phyloP scores from a whole-genome alignment of 2,329 filamentous ascomycete species.

The Colletotrichum gigasporum region DNA sequence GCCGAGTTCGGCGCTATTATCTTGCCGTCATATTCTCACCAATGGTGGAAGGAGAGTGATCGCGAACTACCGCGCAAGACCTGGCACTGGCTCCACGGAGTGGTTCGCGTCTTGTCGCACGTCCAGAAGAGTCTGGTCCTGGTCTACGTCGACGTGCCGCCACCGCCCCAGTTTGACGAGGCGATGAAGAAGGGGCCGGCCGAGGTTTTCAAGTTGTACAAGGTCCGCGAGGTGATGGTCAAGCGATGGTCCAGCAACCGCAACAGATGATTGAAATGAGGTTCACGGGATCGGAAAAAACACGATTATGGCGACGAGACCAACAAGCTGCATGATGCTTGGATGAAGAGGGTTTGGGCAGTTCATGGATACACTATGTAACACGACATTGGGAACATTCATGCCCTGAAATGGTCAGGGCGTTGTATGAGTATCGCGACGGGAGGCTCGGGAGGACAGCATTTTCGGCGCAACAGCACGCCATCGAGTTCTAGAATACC shows the following conservation, averaged over 20 bases:
- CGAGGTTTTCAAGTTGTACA: conserved; percentile 73
- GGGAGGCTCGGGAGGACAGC: background rate
- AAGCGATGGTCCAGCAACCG: conserved; percentile 88
- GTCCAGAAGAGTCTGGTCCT: conserved; percentile 91
- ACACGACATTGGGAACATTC: background rate
- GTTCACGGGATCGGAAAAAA: background rate
- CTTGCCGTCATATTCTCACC: conserved; percentile 81
- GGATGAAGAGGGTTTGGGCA: background rate
- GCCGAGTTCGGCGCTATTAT: conserved; percentile 92
- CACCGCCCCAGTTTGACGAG: conserved; percentile 61
- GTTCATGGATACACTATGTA: conserved; percentile 2
- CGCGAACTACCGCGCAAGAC: conserved; percentile 59
- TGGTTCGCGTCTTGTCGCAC: conserved; percentile 89
- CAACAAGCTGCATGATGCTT: background rate
- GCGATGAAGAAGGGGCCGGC: conserved; percentile 63
- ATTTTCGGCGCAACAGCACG: background rate
- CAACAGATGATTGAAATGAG: conserved; percentile 53
- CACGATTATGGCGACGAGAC: background rate
- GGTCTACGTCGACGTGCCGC: conserved; percentile 90
- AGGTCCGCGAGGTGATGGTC: conserved; percentile 81
- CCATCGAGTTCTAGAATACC: conserved; percentile 12
- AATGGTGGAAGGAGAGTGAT: conserved; percentile 73
- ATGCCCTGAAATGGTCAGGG: background rate
- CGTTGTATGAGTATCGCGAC: conserved; percentile 24
- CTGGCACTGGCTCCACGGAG: conserved; percentile 88